A percentile compares a stretch with the other conserved stretches of the same genome.
Evolutionary conservation across 2,329 filamentous ascomycete species (phyloP).

Genomic region (Exophiala lecanii-corni): DNA sequence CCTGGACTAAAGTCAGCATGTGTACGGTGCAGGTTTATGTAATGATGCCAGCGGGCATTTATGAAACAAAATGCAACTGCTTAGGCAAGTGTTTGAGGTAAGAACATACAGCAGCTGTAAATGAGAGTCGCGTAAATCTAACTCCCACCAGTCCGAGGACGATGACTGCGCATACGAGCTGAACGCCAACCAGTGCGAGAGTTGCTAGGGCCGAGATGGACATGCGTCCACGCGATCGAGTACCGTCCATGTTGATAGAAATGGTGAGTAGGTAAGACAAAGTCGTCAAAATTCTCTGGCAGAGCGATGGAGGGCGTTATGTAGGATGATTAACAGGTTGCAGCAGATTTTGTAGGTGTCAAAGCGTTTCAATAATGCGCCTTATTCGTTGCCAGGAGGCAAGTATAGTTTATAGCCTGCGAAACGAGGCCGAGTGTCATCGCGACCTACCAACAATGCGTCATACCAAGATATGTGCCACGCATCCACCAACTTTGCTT

Average conservation of each 20-base stretch:
- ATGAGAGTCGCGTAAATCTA: background rate
- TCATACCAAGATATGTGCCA: background rate
- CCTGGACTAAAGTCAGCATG: background rate
- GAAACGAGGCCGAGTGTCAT: background rate
- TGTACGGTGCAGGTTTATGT: no score
- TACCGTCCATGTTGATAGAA: background rate
- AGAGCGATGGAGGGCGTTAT: no score
- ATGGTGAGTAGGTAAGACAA: no score
- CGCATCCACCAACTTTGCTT: background rate
- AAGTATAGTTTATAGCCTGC: background rate
- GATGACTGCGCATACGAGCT: background rate
- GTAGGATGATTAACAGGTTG: no score
- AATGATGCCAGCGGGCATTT: background rate
- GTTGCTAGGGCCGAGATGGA: background rate
- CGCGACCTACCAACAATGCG: background rate
- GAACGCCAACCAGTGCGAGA: background rate
- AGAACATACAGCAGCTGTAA: background rate
- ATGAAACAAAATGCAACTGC: background rate
- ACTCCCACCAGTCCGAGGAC: constrained; percentile 1
- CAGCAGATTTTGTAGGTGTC: no score
- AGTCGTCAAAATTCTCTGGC: no score
- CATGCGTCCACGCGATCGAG: background rate
- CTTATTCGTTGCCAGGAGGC: background rate
- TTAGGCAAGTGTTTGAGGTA: background rate
- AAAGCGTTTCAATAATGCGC: no score